phyloP scores from a whole-genome alignment of 371 early-diverging fungal genomes.

The Syncephalastrum racemosum region DNA sequence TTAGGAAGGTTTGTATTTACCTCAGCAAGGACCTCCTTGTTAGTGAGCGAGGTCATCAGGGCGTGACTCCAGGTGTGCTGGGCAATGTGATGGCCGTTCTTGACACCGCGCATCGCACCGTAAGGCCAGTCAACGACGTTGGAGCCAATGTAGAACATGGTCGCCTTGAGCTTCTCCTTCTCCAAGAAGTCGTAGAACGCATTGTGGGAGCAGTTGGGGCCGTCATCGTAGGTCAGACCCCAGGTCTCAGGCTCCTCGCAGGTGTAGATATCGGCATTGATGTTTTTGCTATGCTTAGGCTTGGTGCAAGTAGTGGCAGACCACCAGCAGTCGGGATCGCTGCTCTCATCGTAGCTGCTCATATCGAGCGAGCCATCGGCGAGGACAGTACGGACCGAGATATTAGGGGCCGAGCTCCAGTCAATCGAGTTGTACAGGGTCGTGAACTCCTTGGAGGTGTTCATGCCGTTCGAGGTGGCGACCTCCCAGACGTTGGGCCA shows the following conservation, averaged over 20 bases:
- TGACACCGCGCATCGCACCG: conserved; percentile 51
- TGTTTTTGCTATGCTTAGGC: conserved; percentile 29
- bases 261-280: conserved; percentile 46
- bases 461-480: conserved; percentile 39
- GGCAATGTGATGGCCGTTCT: conserved; percentile 69
- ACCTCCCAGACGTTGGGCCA: conserved; percentile 35
- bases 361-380: conserved; percentile 21
- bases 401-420: conserved; percentile 30
- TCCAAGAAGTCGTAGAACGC: conserved; percentile 47
- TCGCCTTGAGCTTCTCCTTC: conserved; percentile 53
- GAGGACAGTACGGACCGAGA: conserved; percentile 14
- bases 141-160: conserved; percentile 73
- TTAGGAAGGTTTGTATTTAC: no score
- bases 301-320: conserved; percentile 41
- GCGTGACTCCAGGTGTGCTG: conserved; percentile 75
- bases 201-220: conserved; percentile 60
- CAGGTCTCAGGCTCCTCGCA: conserved; percentile 58
- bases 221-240: conserved; percentile 70
- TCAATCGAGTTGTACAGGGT: conserved; percentile 27
- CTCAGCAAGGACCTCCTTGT: conserved; percentile 72
- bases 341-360: conserved; percentile 19
- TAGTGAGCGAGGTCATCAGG: conserved; percentile 64
- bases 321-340: conserved; percentile 58
- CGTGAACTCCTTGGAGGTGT: conserved; percentile 27
- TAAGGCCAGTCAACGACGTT: conserved; percentile 60